phyloP scores from a whole-genome alignment of 2,329 filamentous ascomycete genomes.

The Berkeleyomyces basicola region DNA sequence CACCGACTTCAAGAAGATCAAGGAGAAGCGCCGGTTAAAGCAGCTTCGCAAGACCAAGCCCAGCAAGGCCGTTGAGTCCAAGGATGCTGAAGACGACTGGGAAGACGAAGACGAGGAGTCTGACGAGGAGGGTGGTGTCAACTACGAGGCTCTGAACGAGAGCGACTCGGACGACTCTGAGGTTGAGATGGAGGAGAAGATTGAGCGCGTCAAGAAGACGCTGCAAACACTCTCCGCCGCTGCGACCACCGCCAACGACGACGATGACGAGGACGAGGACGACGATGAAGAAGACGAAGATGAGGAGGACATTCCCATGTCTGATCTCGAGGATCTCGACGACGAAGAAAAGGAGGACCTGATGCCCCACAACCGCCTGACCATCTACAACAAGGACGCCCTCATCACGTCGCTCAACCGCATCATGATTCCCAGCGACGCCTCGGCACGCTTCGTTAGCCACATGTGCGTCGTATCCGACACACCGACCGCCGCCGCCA shows the following conservation, averaged over 20 bases:
- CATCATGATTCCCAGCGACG: constrained; percentile 48
- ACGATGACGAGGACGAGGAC: constrained; percentile 31
- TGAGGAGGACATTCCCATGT: constrained; percentile 77
- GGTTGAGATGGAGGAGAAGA: constrained; percentile 60
- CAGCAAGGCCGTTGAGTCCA: constrained; percentile 17
- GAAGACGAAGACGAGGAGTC: constrained; percentile 20
- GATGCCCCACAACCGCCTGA: constrained; percentile 78
- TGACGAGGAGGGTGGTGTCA: constrained; percentile 22
- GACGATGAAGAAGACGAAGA: constrained; percentile 53
- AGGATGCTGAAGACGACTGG: constrained; percentile 23
- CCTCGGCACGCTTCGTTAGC: constrained; percentile 59
- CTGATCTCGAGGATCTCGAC: constrained; percentile 62
- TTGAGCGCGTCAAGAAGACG: constrained; percentile 30
- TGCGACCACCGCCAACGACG: constrained; percentile 19
- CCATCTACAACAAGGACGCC: constrained; percentile 91
- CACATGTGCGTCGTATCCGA: constrained; percentile 62
- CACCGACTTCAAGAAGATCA: constrained; percentile 34
- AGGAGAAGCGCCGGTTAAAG: constrained; percentile 33
- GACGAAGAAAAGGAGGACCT: constrained; percentile 76
- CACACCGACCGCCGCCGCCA: constrained; percentile 45
- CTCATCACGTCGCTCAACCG: constrained; percentile 66
- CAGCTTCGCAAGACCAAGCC: constrained; percentile 25
- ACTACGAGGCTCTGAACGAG: constrained; percentile 41
- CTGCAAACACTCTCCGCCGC: constrained; percentile 23
- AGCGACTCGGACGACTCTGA: constrained; percentile 51